These are phyloP conservation scores for Sanchytrium tribonematis DNA, from an alignment of 371 early-diverging fungal genomes.

Conservation along the genomic window DNA sequence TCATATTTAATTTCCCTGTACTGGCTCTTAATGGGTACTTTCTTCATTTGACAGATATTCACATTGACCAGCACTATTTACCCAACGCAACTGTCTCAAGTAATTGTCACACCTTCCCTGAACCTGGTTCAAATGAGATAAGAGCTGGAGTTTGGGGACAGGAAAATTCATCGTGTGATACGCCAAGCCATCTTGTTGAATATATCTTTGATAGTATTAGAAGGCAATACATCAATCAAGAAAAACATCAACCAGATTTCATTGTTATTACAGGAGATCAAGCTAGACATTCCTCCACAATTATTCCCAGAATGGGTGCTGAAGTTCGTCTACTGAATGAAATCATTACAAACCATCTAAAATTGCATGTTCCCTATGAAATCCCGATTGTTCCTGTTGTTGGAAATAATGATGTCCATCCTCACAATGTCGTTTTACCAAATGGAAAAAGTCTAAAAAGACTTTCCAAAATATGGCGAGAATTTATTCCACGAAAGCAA, in stretches of 20 bases:
- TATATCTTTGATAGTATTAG: neutral
- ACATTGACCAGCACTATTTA: neutral
- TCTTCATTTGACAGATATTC: neutral
- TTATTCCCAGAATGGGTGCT: neutral
- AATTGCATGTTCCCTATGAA: neutral
- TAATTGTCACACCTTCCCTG: neutral
- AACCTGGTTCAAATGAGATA: neutral
- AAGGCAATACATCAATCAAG: neutral
- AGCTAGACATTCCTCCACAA: neutral
- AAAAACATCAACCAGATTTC: neutral
- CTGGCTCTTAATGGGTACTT: neutral
- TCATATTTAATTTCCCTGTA: too few species aligned
- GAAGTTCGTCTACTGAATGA: neutral
- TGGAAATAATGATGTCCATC: constrained; percentile 54
- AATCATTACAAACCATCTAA: neutral
- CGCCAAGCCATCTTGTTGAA: neutral
- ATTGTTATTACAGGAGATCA: neutral
- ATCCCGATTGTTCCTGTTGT: constrained; percentile 11
- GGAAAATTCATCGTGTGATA: neutral
- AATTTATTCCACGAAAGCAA: constrained; percentile 4
- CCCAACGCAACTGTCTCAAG: neutral
- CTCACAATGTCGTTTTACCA: constrained; percentile 29
- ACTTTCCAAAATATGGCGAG: constrained; percentile 24
- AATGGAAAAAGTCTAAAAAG: constrained; percentile 21
- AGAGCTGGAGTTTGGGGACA: neutral